Evolutionary conservation across 2,329 filamentous ascomycete genomes (phyloP).

Genomic region (Penicillium crustosum): DNA sequence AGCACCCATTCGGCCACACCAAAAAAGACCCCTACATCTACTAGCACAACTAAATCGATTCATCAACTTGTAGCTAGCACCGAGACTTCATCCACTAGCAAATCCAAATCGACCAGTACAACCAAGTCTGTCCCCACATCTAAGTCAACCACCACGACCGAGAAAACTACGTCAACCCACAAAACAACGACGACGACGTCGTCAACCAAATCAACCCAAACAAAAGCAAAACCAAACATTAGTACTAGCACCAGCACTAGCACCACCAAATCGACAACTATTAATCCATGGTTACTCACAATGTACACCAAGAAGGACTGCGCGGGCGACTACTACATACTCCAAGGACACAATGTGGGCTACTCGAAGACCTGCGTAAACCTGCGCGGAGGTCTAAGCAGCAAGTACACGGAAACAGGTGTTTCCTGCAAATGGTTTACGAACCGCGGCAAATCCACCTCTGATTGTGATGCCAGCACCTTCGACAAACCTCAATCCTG

Average conservation of each 20-base stretch:
- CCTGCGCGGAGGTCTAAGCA: not conserved
- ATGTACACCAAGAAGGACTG: conserved; percentile 14
- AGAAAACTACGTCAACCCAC: not conserved
- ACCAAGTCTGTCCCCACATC: not conserved
- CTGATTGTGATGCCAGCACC: not conserved
- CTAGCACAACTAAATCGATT: not conserved
- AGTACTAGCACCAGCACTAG: not conserved
- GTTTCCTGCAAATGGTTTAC: conserved; percentile 1
- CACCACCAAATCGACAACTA: not conserved
- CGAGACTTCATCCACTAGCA: not conserved
- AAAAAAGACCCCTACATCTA: not conserved
- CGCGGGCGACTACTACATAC: conserved; percentile 13
- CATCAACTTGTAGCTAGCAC: not conserved
- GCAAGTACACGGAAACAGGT: not conserved
- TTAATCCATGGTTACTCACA: conserved; percentile 6
- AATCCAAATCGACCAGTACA: not conserved
- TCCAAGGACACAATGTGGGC: conserved; percentile 7
- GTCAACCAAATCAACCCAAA: not conserved
- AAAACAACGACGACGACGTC: not conserved
- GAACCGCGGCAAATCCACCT: not conserved
- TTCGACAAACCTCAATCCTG: not conserved
- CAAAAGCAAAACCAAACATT: not conserved
- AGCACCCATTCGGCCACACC: not conserved
- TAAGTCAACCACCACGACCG: not conserved
- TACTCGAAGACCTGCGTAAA: not conserved